Base-by-base conservation (phyloP, 495 filamentous ascomycete genomes). In the Xylaria nigripes region DNA sequence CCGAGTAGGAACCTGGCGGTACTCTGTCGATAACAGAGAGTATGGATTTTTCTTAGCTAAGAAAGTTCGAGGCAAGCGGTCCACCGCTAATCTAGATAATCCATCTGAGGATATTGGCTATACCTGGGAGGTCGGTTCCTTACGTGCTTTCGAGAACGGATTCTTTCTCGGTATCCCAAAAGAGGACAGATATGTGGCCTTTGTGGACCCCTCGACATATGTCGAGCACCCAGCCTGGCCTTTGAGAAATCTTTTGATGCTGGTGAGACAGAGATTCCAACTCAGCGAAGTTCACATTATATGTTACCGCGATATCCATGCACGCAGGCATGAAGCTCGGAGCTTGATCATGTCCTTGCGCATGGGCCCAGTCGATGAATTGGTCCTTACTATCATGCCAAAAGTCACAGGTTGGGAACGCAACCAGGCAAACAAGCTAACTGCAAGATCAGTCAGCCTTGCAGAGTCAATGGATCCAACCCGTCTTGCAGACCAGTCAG, bases 401-500 rank as follows among this genome's bases (percentile, higher is more conserved):
- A 95, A 90, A 65, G 82, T 91, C 13, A 95, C 89, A 6, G 93
- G 93, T 30, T 98, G 93, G 93, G 93, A 98, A 68, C 84, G 91
- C 29, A 89, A 90, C 56, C 77, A 75, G 10, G 72, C 75, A 23
- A 84, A 85, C 19, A 95, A 93, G 61, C 66, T 96, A 41, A 76
- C 76, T n/a, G 81, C 85, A 22, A 82, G 85, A 53, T 74, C 82
- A 9, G 87, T 89, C 18, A 86, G 91, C 63, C 76, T 98, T 1
- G 84, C 85, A 16, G 89, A 90, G 60, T 90, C 95, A 49, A 90
- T 97, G 85, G 89, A 98, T 66, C 93, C 93, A 5, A 73, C 58
- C 50, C 82, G 81, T 57, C 76, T 97, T 22, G 93, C 93, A 21
- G 90, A 96, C 58, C 90, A 95, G 68, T 87, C 91, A n/a, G 93